Evolutionary conservation across 2,329 filamentous ascomycete species (phyloP).

Genomic region (Penicillium sp.): DNA sequence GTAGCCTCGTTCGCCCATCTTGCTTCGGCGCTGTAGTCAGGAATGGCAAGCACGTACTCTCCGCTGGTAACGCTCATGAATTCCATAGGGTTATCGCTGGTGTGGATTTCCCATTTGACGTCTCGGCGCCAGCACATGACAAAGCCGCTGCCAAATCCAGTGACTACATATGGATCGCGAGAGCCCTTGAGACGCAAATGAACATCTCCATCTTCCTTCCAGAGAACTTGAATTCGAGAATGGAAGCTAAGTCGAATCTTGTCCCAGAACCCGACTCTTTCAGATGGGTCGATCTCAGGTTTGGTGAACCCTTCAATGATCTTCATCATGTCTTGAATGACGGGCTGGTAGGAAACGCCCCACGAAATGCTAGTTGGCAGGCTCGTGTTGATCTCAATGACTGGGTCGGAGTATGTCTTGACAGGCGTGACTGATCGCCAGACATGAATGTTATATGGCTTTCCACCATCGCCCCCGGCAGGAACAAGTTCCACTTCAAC

Average conservation of each 20-base stretch:
- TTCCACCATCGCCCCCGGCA: constrained; percentile 61
- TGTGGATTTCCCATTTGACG: constrained; percentile 82
- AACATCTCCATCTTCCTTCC: constrained; percentile 95
- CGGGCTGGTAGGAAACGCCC: constrained; percentile 96
- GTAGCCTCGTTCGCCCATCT: constrained; percentile 59
- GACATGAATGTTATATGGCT: constrained; percentile 81
- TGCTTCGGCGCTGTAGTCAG: constrained; percentile 88
- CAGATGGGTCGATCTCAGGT: constrained; percentile 88
- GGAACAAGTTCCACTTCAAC: constrained; percentile 85
- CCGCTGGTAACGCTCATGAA: constrained; percentile 97
- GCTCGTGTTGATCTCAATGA: constrained; percentile 88
- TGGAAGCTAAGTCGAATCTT: constrained; percentile 95
- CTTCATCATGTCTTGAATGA: constrained; percentile 99
- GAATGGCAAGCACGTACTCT: constrained; percentile 91
- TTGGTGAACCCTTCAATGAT: constrained; percentile 97
- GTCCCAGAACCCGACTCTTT: constrained; percentile 96
- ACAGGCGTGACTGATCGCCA: constrained; percentile 89
- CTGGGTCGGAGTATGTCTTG: constrained; percentile 94
- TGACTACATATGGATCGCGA: constrained; percentile 90
- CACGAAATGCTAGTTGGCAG: constrained; percentile 92
- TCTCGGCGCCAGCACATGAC: constrained; percentile 98
- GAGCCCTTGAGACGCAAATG: constrained; percentile 87
- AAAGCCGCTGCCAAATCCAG: constrained; percentile 89
- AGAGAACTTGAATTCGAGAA: constrained; percentile 82
- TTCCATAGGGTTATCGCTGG: constrained; percentile 81